Conservation (phyloP, 441 rosid species). For the Gossypium gossypioides region DNA sequence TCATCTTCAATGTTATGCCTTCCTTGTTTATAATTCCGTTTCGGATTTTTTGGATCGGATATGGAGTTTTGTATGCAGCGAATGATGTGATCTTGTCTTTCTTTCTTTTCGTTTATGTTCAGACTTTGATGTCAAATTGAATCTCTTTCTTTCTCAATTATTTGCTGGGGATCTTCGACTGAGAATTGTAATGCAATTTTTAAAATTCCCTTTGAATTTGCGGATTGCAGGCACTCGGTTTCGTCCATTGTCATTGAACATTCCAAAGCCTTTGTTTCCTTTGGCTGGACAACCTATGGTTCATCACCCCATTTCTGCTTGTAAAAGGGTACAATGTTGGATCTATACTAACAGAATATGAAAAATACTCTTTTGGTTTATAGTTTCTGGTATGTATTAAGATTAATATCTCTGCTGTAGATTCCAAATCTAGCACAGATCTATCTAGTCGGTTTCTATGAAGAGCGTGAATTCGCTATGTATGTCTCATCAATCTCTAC, state of each 20-base stretch:
- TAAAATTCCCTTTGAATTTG: background rate
- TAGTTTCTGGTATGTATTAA: background rate
- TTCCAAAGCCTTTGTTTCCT: conserved; percentile 74
- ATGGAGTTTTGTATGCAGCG: conserved; percentile 6
- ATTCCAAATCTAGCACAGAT: conserved; percentile 55
- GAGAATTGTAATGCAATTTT: background rate
- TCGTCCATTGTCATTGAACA: conserved; percentile 51
- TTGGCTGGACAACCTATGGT: conserved; percentile 92
- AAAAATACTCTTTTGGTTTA: background rate
- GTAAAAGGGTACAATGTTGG: conserved; percentile 42
- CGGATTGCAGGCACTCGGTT: conserved; percentile 40
- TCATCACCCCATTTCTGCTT: conserved; percentile 67
- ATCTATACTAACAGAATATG: background rate
- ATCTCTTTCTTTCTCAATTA: background rate
- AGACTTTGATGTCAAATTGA: background rate
- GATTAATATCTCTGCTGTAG: conserved; percentile 22
- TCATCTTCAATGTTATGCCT: background rate
- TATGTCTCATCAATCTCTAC: conserved; percentile 61
- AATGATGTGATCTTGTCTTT: background rate
- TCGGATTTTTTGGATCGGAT: conserved; percentile 1
- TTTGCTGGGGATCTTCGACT: background rate
- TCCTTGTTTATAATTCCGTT: background rate
- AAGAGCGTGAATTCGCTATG: conserved; percentile 56
- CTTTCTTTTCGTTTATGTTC: background rate
- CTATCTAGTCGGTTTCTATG: conserved; percentile 60